Conservation (phyloP, 2,329 filamentous ascomycete species). For the Neopestalotiopsis rosae region DNA sequence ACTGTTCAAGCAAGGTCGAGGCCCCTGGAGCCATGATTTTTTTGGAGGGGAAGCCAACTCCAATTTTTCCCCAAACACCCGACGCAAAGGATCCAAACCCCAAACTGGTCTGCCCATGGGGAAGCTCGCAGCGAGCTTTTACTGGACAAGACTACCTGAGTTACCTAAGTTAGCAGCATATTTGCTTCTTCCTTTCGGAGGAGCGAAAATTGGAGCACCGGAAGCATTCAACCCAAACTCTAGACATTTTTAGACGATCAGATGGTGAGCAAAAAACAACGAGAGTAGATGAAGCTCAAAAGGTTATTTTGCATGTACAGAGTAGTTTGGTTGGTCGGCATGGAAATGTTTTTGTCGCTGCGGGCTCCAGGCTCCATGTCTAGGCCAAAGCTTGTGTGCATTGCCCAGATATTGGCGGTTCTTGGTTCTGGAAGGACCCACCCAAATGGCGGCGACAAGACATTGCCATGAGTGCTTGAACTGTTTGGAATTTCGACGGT, state of each 20-base stretch:
- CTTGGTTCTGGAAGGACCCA: not conserved
- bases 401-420: not conserved
- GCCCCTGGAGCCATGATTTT: not conserved
- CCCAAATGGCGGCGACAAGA: conserved; percentile 3
- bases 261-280: not conserved
- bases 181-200: not conserved
- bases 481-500: conserved; percentile 9
- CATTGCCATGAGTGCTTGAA: not conserved
- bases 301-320: not conserved
- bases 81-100: not conserved
- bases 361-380: not conserved
- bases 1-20: not conserved
- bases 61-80: conserved; percentile 15
- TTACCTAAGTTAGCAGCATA: not conserved
- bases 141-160: too few species aligned
- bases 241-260: not conserved
- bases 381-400: conserved; percentile 1
- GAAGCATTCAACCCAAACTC: not conserved
- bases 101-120: conserved; percentile 15
- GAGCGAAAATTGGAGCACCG: not conserved
- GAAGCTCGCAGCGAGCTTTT: not conserved
- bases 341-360: too few species aligned
- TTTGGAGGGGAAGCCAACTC: conserved; percentile 4
- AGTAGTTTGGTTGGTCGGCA: not conserved
- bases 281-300: not conserved